Evolutionary conservation across 2,329 filamentous ascomycete species (phyloP), one percentile per base, ranked within the genome.

Genomic region (Aspergillus sp.): DNA sequence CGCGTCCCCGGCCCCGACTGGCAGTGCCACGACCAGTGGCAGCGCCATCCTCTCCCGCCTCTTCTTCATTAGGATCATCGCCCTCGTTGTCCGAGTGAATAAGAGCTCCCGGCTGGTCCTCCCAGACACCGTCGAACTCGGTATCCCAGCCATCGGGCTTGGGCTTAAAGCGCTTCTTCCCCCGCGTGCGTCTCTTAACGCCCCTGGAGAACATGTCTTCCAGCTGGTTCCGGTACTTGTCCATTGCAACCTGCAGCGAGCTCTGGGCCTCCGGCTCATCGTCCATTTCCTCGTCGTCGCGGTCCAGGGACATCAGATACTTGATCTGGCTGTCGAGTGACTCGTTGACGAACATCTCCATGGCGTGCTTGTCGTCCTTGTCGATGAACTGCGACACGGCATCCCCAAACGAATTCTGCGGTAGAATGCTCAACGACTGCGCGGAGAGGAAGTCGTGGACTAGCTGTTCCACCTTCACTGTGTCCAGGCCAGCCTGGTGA

Each of bases 361-460:
- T 86, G 2, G 86, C 86, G 48, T 91, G 80, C 53, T 88, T 93
- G 63, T 98, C 91, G 44, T 94, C 86, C 46, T 96, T 96, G 55
- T 88, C 80, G 15, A 98, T 86, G 48, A 91, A 98, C 40, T 93
- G 83, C 29, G 79, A 80, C 4, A 98, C 86, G 0, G 91, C 91
- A 51, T 96, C 88, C 11, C 86, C 83, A 51, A 98, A 95, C 0
- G 82, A 82, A 17, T 88, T 91, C 49, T 94, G 85, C 0, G 91
- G 91, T 0, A 98, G 70, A 30, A 98, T 91, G 36, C 88, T 93
- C 19, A 98, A 74, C 0, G 85, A 88, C 50, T 96, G 88, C 0
- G 84, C 82, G 0, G 75, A 75, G 2, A 98, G 72, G 48, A 88
- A 95, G 45, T 96, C 86, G 30, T 81, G 74, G 0, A 98, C 89